phyloP scores from a whole-genome alignment of 495 filamentous ascomycete species.

The Trichoderma parareesei region DNA sequence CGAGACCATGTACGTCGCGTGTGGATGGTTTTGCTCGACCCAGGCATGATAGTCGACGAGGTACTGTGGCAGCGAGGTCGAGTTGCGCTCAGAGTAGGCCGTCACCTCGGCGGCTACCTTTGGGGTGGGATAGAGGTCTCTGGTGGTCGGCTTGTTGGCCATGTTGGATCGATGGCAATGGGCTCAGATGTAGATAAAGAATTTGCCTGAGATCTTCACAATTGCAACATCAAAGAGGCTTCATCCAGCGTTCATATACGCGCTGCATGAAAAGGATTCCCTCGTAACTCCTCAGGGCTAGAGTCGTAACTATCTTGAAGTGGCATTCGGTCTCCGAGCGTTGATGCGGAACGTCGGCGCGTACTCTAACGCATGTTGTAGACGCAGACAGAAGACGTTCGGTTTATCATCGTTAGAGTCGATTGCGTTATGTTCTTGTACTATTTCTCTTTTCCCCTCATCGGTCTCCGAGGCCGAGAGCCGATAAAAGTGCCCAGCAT shows the following conservation, averaged over 20 bases:
- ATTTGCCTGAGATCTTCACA: not conserved
- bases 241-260: not conserved
- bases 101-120: slow-evolving; percentile 21
- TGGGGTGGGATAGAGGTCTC: slow-evolving; percentile 25
- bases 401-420: not conserved
- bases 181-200: not conserved
- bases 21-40: slow-evolving; percentile 17
- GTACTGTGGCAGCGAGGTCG: slow-evolving; percentile 20
- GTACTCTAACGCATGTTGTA: not conserved
- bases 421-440: not conserved
- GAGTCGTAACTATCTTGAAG: not conserved
- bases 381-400: not conserved
- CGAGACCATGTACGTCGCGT: slow-evolving; percentile 29
- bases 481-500: not conserved
- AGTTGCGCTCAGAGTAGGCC: slow-evolving; percentile 23
- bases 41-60: slow-evolving; percentile 25
- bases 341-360: not conserved
- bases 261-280: not conserved
- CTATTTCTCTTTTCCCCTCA: not conserved
- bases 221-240: not conserved
- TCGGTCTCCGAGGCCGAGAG: slow-evolving; percentile 2
- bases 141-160: slow-evolving; percentile 26
- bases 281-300: not conserved
- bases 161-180: not conserved
- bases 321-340: not conserved